Base-by-base conservation (phyloP, 73 alveolate genomes). In the Halteria grandinella region DNA sequence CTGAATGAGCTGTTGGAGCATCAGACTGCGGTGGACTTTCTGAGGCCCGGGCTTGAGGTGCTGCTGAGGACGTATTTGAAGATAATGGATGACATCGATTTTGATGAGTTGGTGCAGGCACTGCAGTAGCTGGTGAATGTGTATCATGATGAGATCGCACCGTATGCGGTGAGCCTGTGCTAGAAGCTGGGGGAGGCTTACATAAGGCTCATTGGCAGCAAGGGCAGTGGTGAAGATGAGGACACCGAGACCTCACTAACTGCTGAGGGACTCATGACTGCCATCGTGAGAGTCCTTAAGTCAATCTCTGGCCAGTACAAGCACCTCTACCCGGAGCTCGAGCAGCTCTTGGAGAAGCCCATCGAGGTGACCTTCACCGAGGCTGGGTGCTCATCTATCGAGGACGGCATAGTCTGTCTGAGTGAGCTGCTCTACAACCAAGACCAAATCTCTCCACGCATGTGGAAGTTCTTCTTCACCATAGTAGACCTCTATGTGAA, bases 61-160 rank as follows among this genome's bases (percentile, higher is more conserved):
- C 82, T 92, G 27, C 79, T 92, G 25, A 79, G 74, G 49, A 85
- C 85, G 4, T 92, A 89, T 52, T 74, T 92, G 0, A 80, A 89
- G 59, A 55, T 89, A 2, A 92, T 92, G 92, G 91, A 89, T 23
- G 89, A 89, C 34, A 89, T 92, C 34, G 98, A 92, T 44, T 73
- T 76, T 37, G 98, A 92, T 44, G 95, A 90, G 37, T 55, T 92
- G 1, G 91, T 92, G 29, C 54, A 76, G 15, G 85, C 98, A 3
- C 87, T 92, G 20, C 92, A 92, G 70, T 90, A 90, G 39, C 84
- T 92, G 23, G 98, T 92, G 1, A 81, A 74, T 15, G 57, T 70
- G 34, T 92, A 76, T 69, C 59, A 75, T n/a, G 87, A 78, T 32
- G 94, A 92, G 29, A 88, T 92, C 39, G 88, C 83, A 17, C 98